Evolutionary conservation across 306 rosid species (phyloP), one percentile per base, ranked within the genome.

Genomic region (Vigna hirtella): DNA sequence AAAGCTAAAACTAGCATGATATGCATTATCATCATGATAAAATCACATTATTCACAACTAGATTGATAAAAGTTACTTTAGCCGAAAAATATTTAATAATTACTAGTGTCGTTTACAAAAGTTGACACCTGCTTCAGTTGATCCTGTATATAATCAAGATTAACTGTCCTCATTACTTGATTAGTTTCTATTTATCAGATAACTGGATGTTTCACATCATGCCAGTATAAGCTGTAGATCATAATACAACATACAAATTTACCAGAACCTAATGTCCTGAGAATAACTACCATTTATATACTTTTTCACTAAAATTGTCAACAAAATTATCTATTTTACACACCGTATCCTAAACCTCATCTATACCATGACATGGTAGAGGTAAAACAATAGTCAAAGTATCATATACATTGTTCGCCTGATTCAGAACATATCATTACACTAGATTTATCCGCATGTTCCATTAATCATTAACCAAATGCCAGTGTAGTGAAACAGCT

Each of bases 401-500:
- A 34, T 34, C 38, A 20, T 11, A 73, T 66, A 66, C 43, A 9
- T 26, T 66, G 22, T 66, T n/a, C 32, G 42, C 45, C 47, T 59
- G 12, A 63, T 58, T 62, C 52, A 32, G 49, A 49, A 70, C 16
- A 70, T 14, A 42, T 22, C 36, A 75, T 15, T 43, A 17, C 55
- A 82, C 28, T 15, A 63, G 70, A 64, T 20, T 47, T 9, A 52
- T 38, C 26, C 43, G 17, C 26, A 30, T 20, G 20, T 43, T 72
- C 48, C 68, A 49, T 58, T 47, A 72, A 56, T 55, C 43, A 56
- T 63, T 65, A 77, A 56, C 66, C 50, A 66, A 38, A 38, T 56
- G 67, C 64, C 15, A 49, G 24, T 30, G 17, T 38, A 56, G 36
- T 32, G 38, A 45, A 42, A 72, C 73, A 14, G 36, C 67, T 49